Evolutionary conservation across 225 moss, liverwort and hornwort genomes (phyloP).

Genomic region (Marchantia polymorpha): DNA sequence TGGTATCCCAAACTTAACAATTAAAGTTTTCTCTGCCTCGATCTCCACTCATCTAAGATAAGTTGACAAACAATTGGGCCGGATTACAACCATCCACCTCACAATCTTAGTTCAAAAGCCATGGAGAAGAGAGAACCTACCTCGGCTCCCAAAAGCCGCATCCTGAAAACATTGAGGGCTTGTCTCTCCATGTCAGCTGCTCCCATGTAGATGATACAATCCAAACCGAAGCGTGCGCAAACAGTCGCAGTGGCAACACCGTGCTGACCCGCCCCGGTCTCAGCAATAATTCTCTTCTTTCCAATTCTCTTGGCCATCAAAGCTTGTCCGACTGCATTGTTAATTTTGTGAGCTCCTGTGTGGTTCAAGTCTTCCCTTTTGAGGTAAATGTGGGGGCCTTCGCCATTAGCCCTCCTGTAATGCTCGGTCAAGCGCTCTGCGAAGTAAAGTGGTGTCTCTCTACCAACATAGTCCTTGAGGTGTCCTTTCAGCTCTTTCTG

Average conservation of each 20-base stretch:
- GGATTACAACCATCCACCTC: no score
- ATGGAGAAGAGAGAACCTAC: slow-evolving; percentile 28
- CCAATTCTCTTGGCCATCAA: slow-evolving; percentile 84
- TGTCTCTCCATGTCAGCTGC: slow-evolving; percentile 96
- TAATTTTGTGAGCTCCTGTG: slow-evolving; percentile 96
- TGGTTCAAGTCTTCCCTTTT: slow-evolving; percentile 97
- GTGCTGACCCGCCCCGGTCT: slow-evolving; percentile 98
- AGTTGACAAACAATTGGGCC: no score
- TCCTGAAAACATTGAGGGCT: slow-evolving; percentile 87
- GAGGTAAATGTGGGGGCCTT: slow-evolving; percentile 83
- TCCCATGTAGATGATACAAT: slow-evolving; percentile 95
- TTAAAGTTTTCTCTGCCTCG: no score
- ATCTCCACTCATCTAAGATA: no score
- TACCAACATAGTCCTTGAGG: slow-evolving; percentile 89
- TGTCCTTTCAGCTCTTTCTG: slow-evolving; percentile 71
- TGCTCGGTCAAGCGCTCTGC: slow-evolving; percentile 88
- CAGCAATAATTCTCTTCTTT: slow-evolving; percentile 91
- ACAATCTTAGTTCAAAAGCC: no score
- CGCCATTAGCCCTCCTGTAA: slow-evolving; percentile 60
- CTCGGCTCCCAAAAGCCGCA: slow-evolving; percentile 97
- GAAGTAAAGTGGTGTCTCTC: slow-evolving; percentile 92
- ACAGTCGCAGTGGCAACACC: slow-evolving; percentile 97
- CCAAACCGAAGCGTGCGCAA: slow-evolving; percentile 91
- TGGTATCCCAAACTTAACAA: no score
- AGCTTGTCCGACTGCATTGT: slow-evolving; percentile 92